Percentiles rank a stretch among this genome's conserved stretches.
Evolutionary conservation across 2,329 filamentous ascomycete genomes (phyloP).

Genomic region (Sclerotiophoma versabilis): DNA sequence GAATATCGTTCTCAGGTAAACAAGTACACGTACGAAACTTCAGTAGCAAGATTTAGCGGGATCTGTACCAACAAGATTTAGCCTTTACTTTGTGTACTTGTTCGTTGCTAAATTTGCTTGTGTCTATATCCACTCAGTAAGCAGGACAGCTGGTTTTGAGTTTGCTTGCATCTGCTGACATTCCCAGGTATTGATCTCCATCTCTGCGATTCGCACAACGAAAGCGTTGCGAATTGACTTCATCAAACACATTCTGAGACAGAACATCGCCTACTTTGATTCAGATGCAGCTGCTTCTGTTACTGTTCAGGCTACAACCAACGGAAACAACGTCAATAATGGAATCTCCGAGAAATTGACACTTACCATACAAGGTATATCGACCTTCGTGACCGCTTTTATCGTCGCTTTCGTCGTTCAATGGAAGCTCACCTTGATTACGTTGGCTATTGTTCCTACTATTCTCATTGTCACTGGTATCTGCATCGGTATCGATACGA

Average conservation of each 20-base stretch:
- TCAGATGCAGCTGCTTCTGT: conserved; percentile 92
- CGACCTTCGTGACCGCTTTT: conserved; percentile 78
- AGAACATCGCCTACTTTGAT: conserved; percentile 62
- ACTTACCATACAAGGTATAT: conserved; percentile 52
- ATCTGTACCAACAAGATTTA: conserved; percentile 28
- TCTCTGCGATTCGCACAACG: conserved; percentile 60
- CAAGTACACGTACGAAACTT: conserved; percentile 40
- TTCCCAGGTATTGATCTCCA: conserved; percentile 51
- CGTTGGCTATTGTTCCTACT: conserved; percentile 57
- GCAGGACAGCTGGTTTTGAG: background rate
- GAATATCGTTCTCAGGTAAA: conserved; percentile 50
- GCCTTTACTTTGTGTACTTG: conserved; percentile 73
- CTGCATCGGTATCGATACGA: conserved; percentile 45
- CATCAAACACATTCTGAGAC: conserved; percentile 65
- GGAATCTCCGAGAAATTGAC: conserved; percentile 67
- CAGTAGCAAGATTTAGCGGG: too few species aligned
- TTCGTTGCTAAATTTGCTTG: conserved; percentile 72
- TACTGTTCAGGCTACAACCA: conserved; percentile 90
- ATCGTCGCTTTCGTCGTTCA: conserved; percentile 89
- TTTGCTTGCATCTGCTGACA: conserved; percentile 12
- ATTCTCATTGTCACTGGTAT: conserved; percentile 44
- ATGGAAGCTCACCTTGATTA: conserved; percentile 91
- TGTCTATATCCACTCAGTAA: conserved; percentile 58
- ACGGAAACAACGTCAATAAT: conserved; percentile 92
- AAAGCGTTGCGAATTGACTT: conserved; percentile 66